Conservation (phyloP, 352 stramenopile genomes). For the Pythium grandisporangium region DNA sequence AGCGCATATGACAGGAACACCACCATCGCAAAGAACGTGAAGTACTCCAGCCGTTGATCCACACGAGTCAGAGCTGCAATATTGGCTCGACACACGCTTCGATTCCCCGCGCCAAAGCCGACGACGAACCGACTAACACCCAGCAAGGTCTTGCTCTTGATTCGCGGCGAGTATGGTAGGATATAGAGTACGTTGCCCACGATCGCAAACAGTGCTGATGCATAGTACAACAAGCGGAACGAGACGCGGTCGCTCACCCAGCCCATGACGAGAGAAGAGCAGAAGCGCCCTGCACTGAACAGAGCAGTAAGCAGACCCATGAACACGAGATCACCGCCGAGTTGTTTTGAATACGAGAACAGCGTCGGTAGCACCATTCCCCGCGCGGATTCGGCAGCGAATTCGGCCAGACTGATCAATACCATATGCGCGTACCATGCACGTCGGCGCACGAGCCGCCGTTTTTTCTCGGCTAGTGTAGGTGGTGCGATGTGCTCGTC, state of each 20-base stretch:
- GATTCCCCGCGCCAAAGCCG: slow-evolving; percentile 61
- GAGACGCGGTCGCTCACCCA: slow-evolving; percentile 50
- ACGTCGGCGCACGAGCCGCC: not conserved
- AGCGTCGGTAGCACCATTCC: slow-evolving; percentile 59
- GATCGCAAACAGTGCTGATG: slow-evolving; percentile 24
- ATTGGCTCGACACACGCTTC: slow-evolving; percentile 62
- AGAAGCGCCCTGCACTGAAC: slow-evolving; percentile 48
- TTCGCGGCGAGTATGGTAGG: slow-evolving; percentile 24
- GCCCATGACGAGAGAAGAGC: slow-evolving; percentile 54
- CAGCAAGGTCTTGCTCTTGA: slow-evolving; percentile 29
- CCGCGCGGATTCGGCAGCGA: slow-evolving; percentile 43
- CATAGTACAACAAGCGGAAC: slow-evolving; percentile 47
- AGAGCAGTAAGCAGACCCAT: slow-evolving; percentile 52
- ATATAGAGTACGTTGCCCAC: slow-evolving; percentile 55
- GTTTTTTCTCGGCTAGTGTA: too few relatives aligned
- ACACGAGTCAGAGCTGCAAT: slow-evolving; percentile 49
- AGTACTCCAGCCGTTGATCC: slow-evolving; percentile 49
- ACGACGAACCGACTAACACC: slow-evolving; percentile 50
- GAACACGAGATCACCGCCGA: slow-evolving; percentile 46
- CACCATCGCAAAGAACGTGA: slow-evolving; percentile 56
- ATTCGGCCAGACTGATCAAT: slow-evolving; percentile 49
- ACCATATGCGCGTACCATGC: slow-evolving; percentile 48
- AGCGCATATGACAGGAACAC: slow-evolving; percentile 69
- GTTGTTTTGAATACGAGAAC: slow-evolving; percentile 45
- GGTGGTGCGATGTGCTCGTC: too few relatives aligned